Conservation (phyloP, 257 asterid genomes). For the Cordia subcordata region DNA sequence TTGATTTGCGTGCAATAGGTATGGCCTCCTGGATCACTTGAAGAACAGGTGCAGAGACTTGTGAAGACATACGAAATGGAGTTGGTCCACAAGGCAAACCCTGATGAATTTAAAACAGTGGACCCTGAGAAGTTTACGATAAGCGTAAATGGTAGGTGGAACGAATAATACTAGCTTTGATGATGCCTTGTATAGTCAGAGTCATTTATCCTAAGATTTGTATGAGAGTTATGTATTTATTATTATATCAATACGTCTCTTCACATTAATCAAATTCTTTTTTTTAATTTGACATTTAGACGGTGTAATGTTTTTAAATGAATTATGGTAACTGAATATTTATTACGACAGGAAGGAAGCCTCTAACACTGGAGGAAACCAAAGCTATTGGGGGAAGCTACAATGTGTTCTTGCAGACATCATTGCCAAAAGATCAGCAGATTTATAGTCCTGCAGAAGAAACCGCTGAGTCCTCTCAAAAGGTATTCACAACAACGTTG, state of each 20-base stretch:
- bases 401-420: slow-evolving; percentile 62
- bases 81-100: slow-evolving; percentile 51
- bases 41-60: slow-evolving; percentile 54
- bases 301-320: too few species aligned
- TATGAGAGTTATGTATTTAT: too few species aligned
- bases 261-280: too few species aligned
- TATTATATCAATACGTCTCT: too few species aligned
- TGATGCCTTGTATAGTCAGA: too few species aligned
- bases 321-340: too few species aligned
- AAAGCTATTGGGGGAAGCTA: slow-evolving; percentile 67
- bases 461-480: slow-evolving; percentile 50
- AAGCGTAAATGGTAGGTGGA: background rate
- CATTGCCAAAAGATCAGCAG: slow-evolving; percentile 49
- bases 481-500: slow-evolving; percentile 44
- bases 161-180: too few species aligned
- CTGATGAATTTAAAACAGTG: slow-evolving; percentile 34
- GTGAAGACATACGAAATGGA: slow-evolving; percentile 73
- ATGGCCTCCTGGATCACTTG: slow-evolving; percentile 52
- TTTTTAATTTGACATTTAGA: too few species aligned
- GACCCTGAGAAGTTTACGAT: slow-evolving; percentile 32
- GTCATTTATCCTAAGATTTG: too few species aligned
- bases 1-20: slow-evolving; percentile 19
- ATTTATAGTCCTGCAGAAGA: slow-evolving; percentile 53
- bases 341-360: slow-evolving; percentile 20
- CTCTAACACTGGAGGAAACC: slow-evolving; percentile 29